Conservation (phyloP, 768 basidiomycete genomes). For the Saitozyma podzolica region DNA sequence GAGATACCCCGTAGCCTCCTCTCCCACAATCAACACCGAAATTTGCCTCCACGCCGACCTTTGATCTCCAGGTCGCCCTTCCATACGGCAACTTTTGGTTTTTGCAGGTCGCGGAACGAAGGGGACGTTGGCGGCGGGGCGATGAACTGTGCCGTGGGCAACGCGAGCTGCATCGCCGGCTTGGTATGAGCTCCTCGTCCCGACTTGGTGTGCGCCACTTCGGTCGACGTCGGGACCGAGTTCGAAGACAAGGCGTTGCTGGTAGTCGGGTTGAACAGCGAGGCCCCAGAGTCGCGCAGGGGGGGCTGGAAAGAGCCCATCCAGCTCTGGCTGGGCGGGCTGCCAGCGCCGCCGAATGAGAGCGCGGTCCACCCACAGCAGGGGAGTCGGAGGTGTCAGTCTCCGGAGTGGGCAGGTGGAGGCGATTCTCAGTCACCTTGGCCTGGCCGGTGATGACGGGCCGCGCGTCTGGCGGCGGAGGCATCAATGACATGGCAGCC, state of each 20-base stretch:
- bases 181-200: constrained; percentile 4
- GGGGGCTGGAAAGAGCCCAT: background rate
- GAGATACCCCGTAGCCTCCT: constrained; percentile 34
- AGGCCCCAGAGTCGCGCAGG: background rate
- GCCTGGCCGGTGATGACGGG: background rate
- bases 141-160: constrained; percentile 36
- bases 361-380: no score
- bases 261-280: background rate
- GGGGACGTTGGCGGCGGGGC: constrained; percentile 47
- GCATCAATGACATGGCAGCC: constrained; percentile 4
- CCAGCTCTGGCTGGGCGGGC: background rate
- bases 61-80: constrained; percentile 40
- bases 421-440: constrained; percentile 1
- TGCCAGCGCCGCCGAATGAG: no score
- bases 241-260: background rate
- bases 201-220: background rate
- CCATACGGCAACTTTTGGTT: constrained; percentile 45
- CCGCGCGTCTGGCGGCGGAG: background rate
- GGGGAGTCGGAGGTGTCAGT: constrained; percentile 24
- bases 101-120: constrained; percentile 36
- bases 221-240: background rate
- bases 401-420: constrained; percentile 40
- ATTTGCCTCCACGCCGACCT: constrained; percentile 39
- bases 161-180: constrained; percentile 15
- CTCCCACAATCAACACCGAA: constrained; percentile 41